These are phyloP conservation scores for Microascus cirrosus DNA, from an alignment of 2,329 filamentous ascomycete genomes.

Conservation along the genomic window DNA sequence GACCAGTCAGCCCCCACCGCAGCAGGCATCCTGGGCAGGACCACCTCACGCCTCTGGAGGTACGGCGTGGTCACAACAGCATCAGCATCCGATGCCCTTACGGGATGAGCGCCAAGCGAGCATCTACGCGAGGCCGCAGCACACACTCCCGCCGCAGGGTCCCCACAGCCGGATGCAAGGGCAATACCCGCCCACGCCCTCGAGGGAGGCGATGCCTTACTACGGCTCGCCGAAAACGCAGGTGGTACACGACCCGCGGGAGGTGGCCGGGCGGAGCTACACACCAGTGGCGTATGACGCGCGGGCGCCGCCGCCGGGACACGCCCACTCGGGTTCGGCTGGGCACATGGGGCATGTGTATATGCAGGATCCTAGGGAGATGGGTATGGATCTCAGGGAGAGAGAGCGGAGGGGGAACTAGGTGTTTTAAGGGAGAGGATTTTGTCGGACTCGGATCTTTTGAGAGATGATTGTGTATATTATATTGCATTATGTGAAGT, in stretches of 20 bases:
- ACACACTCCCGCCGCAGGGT: slow-evolving; percentile 7
- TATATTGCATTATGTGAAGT: neutral
- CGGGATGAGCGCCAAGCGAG: neutral
- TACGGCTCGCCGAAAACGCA: slow-evolving; percentile 32
- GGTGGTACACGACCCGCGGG: slow-evolving; percentile 26
- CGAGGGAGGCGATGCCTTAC: slow-evolving; percentile 17
- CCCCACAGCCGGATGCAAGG: slow-evolving; percentile 18
- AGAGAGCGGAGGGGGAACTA: slow-evolving; percentile 22
- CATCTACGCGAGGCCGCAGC: neutral
- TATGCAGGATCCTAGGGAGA: slow-evolving; percentile 19
- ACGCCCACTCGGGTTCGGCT: neutral
- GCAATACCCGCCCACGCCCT: neutral
- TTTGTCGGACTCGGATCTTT: neutral
- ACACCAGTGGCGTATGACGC: slow-evolving; percentile 32
- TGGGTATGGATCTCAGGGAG: slow-evolving; percentile 18
- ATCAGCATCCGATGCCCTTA: slow-evolving; percentile 9
- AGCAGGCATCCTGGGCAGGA: slow-evolving; percentile 12
- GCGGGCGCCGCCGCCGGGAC: slow-evolving; percentile 21
- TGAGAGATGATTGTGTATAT: neutral
- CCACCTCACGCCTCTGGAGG: slow-evolving; percentile 1
- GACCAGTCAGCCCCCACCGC: neutral
- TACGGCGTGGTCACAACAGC: slow-evolving; percentile 11
- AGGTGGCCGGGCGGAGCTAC: slow-evolving; percentile 31
- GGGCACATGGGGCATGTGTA: slow-evolving; percentile 11
- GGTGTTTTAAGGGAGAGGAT: neutral